phyloP scores from a whole-genome alignment of 139 green algal species.

The Micractinium conductrix region DNA sequence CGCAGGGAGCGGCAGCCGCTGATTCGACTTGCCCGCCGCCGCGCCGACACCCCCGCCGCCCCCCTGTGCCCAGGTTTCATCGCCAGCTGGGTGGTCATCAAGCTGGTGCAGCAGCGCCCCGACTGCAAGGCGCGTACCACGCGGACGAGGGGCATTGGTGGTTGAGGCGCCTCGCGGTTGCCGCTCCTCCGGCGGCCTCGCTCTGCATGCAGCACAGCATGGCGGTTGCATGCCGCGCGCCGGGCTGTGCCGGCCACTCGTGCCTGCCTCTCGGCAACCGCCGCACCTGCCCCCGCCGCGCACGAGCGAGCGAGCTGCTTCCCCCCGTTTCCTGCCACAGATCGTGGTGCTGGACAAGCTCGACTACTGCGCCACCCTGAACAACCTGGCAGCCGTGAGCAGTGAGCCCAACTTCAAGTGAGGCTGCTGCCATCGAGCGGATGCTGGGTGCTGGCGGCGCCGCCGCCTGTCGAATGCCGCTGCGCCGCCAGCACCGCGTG shows the following conservation, averaged over 20 bases:
- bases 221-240: neutral
- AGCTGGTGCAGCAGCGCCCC: conserved; percentile 79
- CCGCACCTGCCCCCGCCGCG: too few relatives aligned
- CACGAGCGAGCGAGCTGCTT: too few relatives aligned
- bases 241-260: too few relatives aligned
- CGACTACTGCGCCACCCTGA: conserved; percentile 93
- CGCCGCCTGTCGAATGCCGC: neutral
- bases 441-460: neutral
- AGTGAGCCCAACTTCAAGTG: conserved; percentile 86
- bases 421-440: neutral
- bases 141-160: too few relatives aligned
- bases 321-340: conserved; percentile 42
- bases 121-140: conserved; percentile 90
- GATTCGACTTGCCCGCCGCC: too few relatives aligned
- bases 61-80: conserved; percentile 81
- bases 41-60: neutral
- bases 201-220: neutral
- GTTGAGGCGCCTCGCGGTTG: neutral
- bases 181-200: neutral
- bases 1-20: neutral
- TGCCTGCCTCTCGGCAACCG: neutral
- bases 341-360: conserved; percentile 96
- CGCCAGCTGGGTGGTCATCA: conserved; percentile 83
- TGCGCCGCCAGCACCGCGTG: neutral
- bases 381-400: conserved; percentile 76